Percentiles rank a stretch among this genome's conserved stretches.
Evolutionary conservation across 257 asterid genomes (phyloP).

Genomic region (Penstemon davidsonii): DNA sequence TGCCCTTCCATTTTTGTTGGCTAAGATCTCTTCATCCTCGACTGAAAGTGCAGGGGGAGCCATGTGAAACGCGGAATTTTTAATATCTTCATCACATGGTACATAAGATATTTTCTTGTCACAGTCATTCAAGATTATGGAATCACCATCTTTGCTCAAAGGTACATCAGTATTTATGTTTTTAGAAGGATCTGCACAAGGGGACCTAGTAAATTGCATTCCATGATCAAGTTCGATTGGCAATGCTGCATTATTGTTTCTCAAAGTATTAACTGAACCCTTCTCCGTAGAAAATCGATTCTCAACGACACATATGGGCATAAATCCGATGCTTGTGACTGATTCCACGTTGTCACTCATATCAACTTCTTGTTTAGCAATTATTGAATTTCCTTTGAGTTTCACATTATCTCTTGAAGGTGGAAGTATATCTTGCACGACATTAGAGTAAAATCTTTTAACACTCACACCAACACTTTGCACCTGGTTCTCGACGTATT

Average conservation of each 20-base stretch:
- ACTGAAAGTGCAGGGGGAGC: slow-evolving; percentile 29
- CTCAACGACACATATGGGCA: slow-evolving; percentile 19
- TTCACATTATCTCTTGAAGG: slow-evolving; percentile 26
- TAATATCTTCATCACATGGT: slow-evolving; percentile 25
- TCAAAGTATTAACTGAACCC: slow-evolving; percentile 16
- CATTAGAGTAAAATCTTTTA: slow-evolving; percentile 51
- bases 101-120: slow-evolving; percentile 24
- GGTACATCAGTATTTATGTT: slow-evolving; percentile 29
- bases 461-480: slow-evolving; percentile 60
- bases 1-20: slow-evolving; percentile 23
- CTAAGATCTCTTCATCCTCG: slow-evolving; percentile 30
- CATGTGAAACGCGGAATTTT: slow-evolving; percentile 12
- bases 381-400: slow-evolving; percentile 21
- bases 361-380: slow-evolving; percentile 25
- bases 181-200: slow-evolving; percentile 22
- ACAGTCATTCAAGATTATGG: slow-evolving; percentile 13
- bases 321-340: slow-evolving; percentile 15
- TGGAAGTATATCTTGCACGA: slow-evolving; percentile 52
- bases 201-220: slow-evolving; percentile 15
- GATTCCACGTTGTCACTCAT: slow-evolving; percentile 14
- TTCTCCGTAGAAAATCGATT: slow-evolving; percentile 28
- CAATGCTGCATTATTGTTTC: slow-evolving; percentile 7
- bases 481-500: slow-evolving; percentile 61
- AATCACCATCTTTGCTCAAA: slow-evolving; percentile 23
- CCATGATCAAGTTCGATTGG: slow-evolving; percentile 19